Base-by-base conservation (phyloP, 768 basidiomycete genomes). In the Fomitopsis pulvina region DNA sequence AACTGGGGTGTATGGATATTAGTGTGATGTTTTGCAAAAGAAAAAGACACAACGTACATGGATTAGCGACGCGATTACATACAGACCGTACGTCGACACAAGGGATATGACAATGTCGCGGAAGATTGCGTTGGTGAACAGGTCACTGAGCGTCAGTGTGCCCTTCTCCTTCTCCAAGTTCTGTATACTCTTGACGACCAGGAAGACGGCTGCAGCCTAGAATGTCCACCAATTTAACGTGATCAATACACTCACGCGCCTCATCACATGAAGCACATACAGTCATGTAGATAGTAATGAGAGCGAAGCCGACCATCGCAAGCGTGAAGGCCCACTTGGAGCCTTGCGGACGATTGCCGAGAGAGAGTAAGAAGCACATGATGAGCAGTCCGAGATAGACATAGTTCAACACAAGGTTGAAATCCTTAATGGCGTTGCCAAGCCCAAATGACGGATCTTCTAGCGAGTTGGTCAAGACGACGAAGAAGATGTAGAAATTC, bases 261-360 rank as follows among this genome's bases (percentile, higher is more conserved):
- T 16, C 9, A 40, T 9, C 20, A 18, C 20, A 16, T 8, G 8
- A 32, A 42, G 46, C 11, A 52, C 28, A 34, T 44, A 91, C 86
- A 46, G 92, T 91, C 95, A 99, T 98, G 63, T 98, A 98, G n/a
- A 92, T 65, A 27, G 95, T 98, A 55, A 99, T 82, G 21, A 95
- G 3, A 2, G 78, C 92, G 68, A 95, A 99, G 1, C 92, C 90
- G 26, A 95, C 63, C 60, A 97, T 83, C 25, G 91, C 86, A 6
- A 78, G 60, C 2, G 90, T 92, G 65, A 96, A 99, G 5, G 80
- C 81, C 79, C 83, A 82, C 65, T 90, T 93, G 2, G 83, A 79
- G 27, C 94, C 94, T 57, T 94, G 90, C 3, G 94, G 94, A 10
- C 95, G 71, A 63, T 97, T 97, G 0, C 94, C 95, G 48, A 97